Percentiles rank a stretch among this genome's conserved stretches.
Conservation (phyloP, 176 grass and related monocot genomes). For the Dendrocalamus sinicus region DNA sequence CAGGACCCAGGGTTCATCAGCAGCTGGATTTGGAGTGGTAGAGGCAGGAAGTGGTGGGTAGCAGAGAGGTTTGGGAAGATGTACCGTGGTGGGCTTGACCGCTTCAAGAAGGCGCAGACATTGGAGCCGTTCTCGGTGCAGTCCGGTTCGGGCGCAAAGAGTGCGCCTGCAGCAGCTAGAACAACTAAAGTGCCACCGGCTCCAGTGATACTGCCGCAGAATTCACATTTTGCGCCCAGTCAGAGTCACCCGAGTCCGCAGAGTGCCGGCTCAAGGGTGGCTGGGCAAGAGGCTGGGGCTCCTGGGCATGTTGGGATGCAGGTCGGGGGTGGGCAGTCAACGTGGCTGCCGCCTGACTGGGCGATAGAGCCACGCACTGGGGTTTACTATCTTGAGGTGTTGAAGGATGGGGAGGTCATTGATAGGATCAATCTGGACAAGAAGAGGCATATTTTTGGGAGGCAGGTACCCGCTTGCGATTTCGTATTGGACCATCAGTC, state of each 20-base stretch:
- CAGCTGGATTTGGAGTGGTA: neutral
- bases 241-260: conserved; percentile 46
- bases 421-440: conserved; percentile 85
- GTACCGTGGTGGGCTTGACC: conserved; percentile 87
- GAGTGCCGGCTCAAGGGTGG: conserved; percentile 15
- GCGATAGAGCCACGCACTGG: conserved; percentile 71
- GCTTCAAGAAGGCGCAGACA: conserved; percentile 90
- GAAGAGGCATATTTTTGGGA: conserved; percentile 91
- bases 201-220: conserved; percentile 36
- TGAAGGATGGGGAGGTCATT: conserved; percentile 87
- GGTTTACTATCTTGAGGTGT: conserved; percentile 87
- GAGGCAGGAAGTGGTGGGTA: neutral
- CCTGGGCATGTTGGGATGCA: conserved; percentile 49
- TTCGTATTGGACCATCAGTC: conserved; percentile 95
- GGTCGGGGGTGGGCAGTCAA: conserved; percentile 85
- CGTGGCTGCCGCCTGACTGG: conserved; percentile 96
- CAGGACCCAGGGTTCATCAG: neutral
- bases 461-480: conserved; percentile 85
- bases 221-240: conserved; percentile 6
- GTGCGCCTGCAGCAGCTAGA: conserved; percentile 24
- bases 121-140: conserved; percentile 78
- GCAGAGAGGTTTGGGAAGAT: conserved; percentile 42
- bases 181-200: conserved; percentile 18
- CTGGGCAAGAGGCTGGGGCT: conserved; percentile 39
- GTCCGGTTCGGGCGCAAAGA: conserved; percentile 46